Percentiles rank a stretch among this genome's conserved stretches.
phyloP scores from a whole-genome alignment of 2,329 filamentous ascomycete species.

The Penicillium vulpinum region DNA sequence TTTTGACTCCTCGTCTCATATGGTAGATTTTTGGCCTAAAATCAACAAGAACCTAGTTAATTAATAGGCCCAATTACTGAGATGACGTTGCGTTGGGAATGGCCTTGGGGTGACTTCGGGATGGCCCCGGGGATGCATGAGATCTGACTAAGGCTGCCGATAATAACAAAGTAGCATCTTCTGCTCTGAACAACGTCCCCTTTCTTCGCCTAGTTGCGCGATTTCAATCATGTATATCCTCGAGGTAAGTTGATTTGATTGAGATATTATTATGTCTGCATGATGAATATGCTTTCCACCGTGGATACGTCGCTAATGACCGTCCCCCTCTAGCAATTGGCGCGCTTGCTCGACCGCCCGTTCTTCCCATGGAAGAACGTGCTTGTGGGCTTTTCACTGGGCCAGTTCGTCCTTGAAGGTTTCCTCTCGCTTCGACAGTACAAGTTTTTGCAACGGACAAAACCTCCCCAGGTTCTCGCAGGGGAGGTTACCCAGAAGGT shows the following conservation, averaged over 20 bases:
- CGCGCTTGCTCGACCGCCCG: constrained; percentile 83
- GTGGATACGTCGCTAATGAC: constrained; percentile 17
- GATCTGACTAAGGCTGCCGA: constrained; percentile 28
- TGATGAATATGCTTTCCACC: constrained; percentile 5
- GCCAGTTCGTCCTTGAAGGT: constrained; percentile 86
- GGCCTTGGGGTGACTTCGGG: no score
- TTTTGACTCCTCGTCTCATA: neutral
- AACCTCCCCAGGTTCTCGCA: constrained; percentile 80
- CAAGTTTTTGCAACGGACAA: constrained; percentile 74
- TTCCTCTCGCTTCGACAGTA: constrained; percentile 91
- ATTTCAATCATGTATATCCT: constrained; percentile 37
- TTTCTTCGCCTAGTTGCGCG: constrained; percentile 18
- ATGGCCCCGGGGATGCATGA: neutral
- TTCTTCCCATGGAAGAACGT: constrained; percentile 97
- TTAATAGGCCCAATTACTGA: neutral
- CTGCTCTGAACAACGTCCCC: constrained; percentile 13
- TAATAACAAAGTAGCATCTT: constrained; percentile 26
- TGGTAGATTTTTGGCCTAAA: neutral
- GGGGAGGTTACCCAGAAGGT: constrained; percentile 86
- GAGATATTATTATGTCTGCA: constrained; percentile 3
- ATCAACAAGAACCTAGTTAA: neutral
- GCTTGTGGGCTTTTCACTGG: constrained; percentile 89
- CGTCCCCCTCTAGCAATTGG: constrained; percentile 59
- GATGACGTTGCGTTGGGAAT: neutral
- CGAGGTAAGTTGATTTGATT: constrained; percentile 27